Evolutionary conservation across 768 basidiomycete species (phyloP).

Genomic region (Mycena kentingensis): DNA sequence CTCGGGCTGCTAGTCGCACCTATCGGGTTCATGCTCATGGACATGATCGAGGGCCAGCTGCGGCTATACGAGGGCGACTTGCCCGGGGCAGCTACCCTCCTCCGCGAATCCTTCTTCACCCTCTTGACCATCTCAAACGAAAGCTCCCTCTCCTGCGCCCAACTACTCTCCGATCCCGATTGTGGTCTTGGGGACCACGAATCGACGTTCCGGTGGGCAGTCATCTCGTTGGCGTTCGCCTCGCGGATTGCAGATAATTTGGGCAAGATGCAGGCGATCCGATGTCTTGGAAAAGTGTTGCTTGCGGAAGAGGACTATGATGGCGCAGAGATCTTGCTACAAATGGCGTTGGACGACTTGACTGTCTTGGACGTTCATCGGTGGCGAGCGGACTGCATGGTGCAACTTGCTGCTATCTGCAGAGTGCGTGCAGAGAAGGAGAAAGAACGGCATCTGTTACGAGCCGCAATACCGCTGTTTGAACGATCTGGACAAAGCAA

Average conservation of each 20-base stretch:
- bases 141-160: background rate
- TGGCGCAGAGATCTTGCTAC: background rate
- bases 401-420: background rate
- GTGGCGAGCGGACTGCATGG: background rate
- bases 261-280: background rate
- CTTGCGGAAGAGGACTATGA: background rate
- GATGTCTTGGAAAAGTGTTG: slow-evolving; percentile 3
- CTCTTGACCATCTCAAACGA: background rate
- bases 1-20: background rate
- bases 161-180: background rate
- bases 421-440: background rate
- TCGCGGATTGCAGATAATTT: background rate
- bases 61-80: background rate
- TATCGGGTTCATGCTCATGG: background rate
- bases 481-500: background rate
- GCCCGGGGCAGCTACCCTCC: background rate
- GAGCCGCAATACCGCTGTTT: background rate
- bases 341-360: background rate
- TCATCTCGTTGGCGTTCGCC: background rate
- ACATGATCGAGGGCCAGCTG: slow-evolving; percentile 1
- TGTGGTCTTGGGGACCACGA: background rate
- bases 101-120: background rate
- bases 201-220: background rate
- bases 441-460: background rate
- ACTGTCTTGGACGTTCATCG: background rate